A percentile compares a stretch with the other conserved stretches of the same genome.
Evolutionary conservation across 2,329 filamentous ascomycete species (phyloP).

Genomic region (Arachnomyces sp.): DNA sequence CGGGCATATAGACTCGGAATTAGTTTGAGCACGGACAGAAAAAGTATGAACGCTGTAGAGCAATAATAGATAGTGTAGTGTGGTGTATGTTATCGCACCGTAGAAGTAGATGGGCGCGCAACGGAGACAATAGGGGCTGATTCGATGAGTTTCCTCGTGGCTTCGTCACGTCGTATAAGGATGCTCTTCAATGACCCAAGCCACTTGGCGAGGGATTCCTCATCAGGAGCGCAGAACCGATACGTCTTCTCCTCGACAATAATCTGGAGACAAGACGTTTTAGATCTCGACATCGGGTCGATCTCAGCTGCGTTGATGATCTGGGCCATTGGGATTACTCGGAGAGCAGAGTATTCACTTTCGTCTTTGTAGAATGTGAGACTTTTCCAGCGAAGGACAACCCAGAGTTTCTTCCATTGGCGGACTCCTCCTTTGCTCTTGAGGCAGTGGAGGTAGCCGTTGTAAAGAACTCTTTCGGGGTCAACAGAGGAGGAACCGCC

Average conservation of each 20-base stretch:
- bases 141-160: slow-evolving; percentile 23
- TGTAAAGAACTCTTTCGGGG: slow-evolving; percentile 83
- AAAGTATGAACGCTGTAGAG: too few relatives aligned
- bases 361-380: slow-evolving; percentile 91
- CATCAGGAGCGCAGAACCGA: slow-evolving; percentile 66
- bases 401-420: slow-evolving; percentile 94
- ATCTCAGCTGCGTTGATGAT: slow-evolving; percentile 91
- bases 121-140: too few relatives aligned
- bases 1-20: too few relatives aligned
- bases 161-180: slow-evolving; percentile 16
- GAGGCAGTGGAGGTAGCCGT: slow-evolving; percentile 79
- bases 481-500: slow-evolving; percentile 50
- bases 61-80: too few relatives aligned
- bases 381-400: slow-evolving; percentile 75
- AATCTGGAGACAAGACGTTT: slow-evolving; percentile 79
- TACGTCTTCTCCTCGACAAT: slow-evolving; percentile 87
- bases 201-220: slow-evolving; percentile 74
- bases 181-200: slow-evolving; percentile 83
- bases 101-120: too few relatives aligned
- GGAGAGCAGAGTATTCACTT: slow-evolving; percentile 74
- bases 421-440: slow-evolving; percentile 71
- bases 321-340: slow-evolving; percentile 67
- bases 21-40: too few relatives aligned
- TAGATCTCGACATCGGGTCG: slow-evolving; percentile 75
- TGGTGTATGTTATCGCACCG: too few relatives aligned